Evolutionary conservation across 768 basidiomycete species (phyloP).

Genomic region (Leccinum longicurvipes): DNA sequence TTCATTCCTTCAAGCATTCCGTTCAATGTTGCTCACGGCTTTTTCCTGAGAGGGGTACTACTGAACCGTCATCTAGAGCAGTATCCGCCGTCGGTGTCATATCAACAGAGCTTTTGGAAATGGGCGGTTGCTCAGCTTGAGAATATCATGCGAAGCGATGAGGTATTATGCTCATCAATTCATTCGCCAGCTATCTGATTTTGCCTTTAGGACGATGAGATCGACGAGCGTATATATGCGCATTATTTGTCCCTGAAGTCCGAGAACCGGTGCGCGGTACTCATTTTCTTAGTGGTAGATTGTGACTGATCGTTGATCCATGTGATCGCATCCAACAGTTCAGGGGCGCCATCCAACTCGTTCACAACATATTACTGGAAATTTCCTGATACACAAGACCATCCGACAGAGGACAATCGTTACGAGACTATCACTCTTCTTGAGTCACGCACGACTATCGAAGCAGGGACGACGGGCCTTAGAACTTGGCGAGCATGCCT

Average conservation of each 20-base stretch:
- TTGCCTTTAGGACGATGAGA: slow-evolving; percentile 48
- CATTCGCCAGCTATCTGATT: background rate
- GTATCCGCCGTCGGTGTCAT: slow-evolving; percentile 63
- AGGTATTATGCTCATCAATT: slow-evolving; percentile 39
- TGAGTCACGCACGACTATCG: slow-evolving; percentile 72
- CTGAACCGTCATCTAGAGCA: slow-evolving; percentile 47
- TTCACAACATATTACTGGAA: slow-evolving; percentile 69
- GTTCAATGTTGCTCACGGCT: slow-evolving; percentile 46
- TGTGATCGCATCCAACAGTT: slow-evolving; percentile 12
- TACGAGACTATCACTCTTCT: slow-evolving; percentile 55
- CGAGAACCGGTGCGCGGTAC: slow-evolving; percentile 36
- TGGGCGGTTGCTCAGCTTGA: slow-evolving; percentile 60
- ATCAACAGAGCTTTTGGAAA: slow-evolving; percentile 72
- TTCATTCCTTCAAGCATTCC: slow-evolving; percentile 38
- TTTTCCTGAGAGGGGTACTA: slow-evolving; percentile 52
- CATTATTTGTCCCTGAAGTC: slow-evolving; percentile 49
- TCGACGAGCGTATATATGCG: slow-evolving; percentile 64
- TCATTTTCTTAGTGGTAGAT: background rate
- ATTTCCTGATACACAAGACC: background rate
- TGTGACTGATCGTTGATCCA: background rate
- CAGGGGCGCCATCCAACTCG: slow-evolving; percentile 37
- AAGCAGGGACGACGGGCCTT: slow-evolving; percentile 62
- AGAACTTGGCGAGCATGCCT: slow-evolving; percentile 79
- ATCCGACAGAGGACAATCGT: background rate
- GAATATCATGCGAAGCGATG: slow-evolving; percentile 32